These are phyloP conservation scores for Aegilops umbellulata DNA, from an alignment of 176 grass and related monocot species.

Conservation along the genomic window DNA sequence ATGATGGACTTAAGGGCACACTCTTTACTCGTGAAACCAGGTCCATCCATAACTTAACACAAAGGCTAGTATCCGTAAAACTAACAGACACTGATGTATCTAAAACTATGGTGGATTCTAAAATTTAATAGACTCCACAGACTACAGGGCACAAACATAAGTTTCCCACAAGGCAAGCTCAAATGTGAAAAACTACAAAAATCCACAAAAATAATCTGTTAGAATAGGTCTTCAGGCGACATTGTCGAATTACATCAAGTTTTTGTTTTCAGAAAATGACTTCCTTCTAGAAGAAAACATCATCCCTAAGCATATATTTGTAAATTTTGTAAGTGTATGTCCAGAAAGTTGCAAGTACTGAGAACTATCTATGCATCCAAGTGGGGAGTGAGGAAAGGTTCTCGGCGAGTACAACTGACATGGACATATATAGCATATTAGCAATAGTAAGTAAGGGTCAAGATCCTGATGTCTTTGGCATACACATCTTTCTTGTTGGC, in stretches of 20 bases:
- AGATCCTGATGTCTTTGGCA: not conserved
- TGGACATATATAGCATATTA: not conserved
- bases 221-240: not conserved
- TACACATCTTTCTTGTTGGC: not conserved
- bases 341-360: not conserved
- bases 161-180: not conserved
- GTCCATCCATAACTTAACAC: not conserved
- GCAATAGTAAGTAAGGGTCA: not conserved
- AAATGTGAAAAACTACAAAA: too few species aligned
- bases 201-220: not conserved
- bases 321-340: not conserved
- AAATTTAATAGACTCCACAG: not conserved
- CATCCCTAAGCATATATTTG: fast-evolving
- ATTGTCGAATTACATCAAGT: not conserved
- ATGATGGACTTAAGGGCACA: not conserved
- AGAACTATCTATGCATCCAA: too few species aligned
- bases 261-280: not conserved
- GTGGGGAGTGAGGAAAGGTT: not conserved
- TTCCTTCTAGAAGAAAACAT: not conserved
- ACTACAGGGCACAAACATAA: not conserved
- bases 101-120: not conserved
- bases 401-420: not conserved
- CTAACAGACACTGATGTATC: not conserved
- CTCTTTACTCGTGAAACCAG: not conserved
- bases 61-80: not conserved